A percentile compares a stretch with the other conserved stretches of the same genome.
Evolutionary conservation across 805 yeast species (phyloP).

Genomic region (Pichia ethanolica): DNA sequence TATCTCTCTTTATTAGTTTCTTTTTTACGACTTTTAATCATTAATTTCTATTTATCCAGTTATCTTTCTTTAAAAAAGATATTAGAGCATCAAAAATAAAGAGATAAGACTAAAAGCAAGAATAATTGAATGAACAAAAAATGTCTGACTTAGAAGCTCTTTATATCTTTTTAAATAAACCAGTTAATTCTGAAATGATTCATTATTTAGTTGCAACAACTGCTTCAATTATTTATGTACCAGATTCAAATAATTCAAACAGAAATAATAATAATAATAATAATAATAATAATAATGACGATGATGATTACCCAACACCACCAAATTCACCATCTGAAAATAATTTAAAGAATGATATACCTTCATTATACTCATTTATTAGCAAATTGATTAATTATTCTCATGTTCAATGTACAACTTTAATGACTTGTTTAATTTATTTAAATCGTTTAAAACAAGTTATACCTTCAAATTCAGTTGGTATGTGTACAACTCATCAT

Average conservation of each 20-base stretch:
- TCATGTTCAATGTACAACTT: constrained; percentile 89
- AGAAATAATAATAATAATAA: constrained; percentile 10
- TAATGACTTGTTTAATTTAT: constrained; percentile 88
- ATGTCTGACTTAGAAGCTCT: constrained; percentile 45
- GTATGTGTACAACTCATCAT: constrained; percentile 90
- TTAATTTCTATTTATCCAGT: no score
- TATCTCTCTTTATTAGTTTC: no score
- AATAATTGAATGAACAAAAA: neutral
- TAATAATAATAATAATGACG: neutral
- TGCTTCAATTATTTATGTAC: constrained; percentile 41
- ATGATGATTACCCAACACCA: constrained; percentile 28
- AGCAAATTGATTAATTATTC: constrained; percentile 66
- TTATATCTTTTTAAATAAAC: constrained; percentile 44
- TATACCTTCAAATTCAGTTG: constrained; percentile 82
- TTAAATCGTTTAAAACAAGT: constrained; percentile 67
- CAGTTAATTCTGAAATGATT: constrained; percentile 53
- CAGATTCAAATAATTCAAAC: constrained; percentile 29
- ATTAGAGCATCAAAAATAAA: no score
- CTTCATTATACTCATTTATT: constrained; percentile 58
- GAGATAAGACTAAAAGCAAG: no score
- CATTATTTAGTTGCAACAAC: constrained; percentile 52
- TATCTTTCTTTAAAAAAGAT: no score
- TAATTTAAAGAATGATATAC: constrained; percentile 21
- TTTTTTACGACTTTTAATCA: no score
- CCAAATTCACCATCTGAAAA: constrained; percentile 31